These are phyloP conservation scores for Gynochthodes officinalis DNA, from an alignment of 257 asterid genomes.

Conservation along the genomic window DNA sequence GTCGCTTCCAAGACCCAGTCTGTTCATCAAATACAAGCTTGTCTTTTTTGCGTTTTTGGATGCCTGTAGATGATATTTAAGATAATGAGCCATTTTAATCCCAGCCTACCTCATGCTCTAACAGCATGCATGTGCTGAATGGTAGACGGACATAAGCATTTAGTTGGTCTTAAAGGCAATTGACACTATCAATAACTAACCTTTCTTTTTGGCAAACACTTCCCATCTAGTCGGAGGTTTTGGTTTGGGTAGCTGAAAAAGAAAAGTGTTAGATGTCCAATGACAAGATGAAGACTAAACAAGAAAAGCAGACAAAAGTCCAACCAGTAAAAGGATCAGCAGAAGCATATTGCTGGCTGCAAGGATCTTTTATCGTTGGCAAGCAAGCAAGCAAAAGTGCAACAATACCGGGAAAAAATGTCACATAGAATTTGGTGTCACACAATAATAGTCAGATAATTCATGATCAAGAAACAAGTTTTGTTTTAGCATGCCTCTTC, in stretches of 20 bases:
- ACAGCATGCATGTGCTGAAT: neutral
- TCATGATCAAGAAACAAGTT: neutral
- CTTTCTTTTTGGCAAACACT: conserved; percentile 81
- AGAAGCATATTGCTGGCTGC: neutral
- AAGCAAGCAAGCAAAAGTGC: neutral
- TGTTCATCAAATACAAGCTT: conserved; percentile 81
- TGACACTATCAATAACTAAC: conserved; percentile 29
- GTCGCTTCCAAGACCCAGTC: conserved; percentile 79
- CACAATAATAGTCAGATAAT: neutral
- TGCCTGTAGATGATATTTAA: conserved; percentile 48
- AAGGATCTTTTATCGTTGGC: neutral
- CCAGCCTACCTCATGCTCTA: neutral
- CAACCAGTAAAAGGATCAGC: neutral
- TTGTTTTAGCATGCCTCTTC: neutral
- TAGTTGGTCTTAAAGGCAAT: neutral
- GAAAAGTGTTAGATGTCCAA: conserved; percentile 15
- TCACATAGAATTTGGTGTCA: neutral
- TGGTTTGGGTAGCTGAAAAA: conserved; percentile 77
- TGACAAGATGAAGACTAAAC: neutral
- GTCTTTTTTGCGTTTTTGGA: conserved; percentile 62
- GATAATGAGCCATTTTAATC: neutral
- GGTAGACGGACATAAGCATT: neutral
- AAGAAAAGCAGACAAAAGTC: neutral
- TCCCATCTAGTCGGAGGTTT: conserved; percentile 96
- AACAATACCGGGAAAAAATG: neutral